A percentile compares a stretch with the other conserved stretches of the same genome.
Evolutionary conservation across 176 grass and related monocot genomes (phyloP).

Genomic region (Oryza meridionalis): DNA sequence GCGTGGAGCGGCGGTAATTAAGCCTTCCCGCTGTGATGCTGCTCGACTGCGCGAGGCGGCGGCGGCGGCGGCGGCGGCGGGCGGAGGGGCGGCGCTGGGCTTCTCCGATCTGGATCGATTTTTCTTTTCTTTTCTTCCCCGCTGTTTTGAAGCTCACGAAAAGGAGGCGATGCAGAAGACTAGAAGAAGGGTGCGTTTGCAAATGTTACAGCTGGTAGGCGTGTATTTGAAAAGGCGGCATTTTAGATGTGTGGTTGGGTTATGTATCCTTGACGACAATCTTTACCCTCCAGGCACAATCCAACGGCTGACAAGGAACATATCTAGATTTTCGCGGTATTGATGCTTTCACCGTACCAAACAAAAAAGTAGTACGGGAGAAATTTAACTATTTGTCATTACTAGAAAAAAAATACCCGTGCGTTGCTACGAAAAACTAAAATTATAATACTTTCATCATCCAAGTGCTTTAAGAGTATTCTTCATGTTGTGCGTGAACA

Average conservation of each 20-base stretch:
- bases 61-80: background rate
- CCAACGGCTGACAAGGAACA: too few species aligned
- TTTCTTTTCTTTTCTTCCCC: background rate
- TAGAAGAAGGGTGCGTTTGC: background rate
- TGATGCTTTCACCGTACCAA: too few species aligned
- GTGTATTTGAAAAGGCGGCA: background rate
- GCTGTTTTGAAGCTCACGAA: background rate
- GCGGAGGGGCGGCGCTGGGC: background rate
- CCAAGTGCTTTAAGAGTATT: too few species aligned
- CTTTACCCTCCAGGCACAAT: too few species aligned
- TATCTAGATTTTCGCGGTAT: too few species aligned
- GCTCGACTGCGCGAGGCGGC: background rate
- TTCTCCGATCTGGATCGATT: conserved; percentile 1
- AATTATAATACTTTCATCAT: too few species aligned
- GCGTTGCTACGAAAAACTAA: too few species aligned
- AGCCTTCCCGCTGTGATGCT: background rate
- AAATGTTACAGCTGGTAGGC: background rate
- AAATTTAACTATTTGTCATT: too few species aligned
- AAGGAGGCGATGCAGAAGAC: background rate
- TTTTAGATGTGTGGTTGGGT: too few species aligned
- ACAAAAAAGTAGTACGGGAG: too few species aligned
- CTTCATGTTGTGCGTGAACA: too few species aligned
- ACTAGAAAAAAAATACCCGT: too few species aligned
- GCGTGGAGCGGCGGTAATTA: background rate
- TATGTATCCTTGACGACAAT: background rate